Evolutionary conservation across 148 eudicot species (phyloP).

Genomic region (Heliosperma pusillum): DNA sequence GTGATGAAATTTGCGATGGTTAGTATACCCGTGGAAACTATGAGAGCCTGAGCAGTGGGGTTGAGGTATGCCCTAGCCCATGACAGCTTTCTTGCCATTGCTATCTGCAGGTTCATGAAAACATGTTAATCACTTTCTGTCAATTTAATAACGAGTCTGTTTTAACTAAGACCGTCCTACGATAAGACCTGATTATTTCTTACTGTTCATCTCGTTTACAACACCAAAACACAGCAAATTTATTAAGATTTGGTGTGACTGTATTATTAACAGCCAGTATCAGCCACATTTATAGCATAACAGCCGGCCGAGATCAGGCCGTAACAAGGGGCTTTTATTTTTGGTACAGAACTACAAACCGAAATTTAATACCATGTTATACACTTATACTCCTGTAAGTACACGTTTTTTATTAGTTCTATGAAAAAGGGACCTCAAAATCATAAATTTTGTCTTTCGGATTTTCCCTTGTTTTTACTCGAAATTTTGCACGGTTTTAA

Average conservation of each 20-base stretch:
- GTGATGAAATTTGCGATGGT: too few species aligned
- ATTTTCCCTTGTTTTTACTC: background rate
- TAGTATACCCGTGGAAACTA: conserved; percentile 81
- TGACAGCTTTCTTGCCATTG: conserved; percentile 81
- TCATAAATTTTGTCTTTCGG: background rate
- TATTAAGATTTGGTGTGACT: background rate
- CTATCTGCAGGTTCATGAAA: conserved; percentile 41
- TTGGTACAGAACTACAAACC: too few species aligned
- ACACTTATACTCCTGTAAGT: too few species aligned
- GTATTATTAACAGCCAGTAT: too few species aligned
- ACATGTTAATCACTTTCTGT: background rate
- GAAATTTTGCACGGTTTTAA: background rate
- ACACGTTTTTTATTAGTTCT: background rate
- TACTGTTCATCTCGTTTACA: too few species aligned
- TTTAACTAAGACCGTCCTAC: background rate
- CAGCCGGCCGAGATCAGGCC: too few species aligned
- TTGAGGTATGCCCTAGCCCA: conserved; percentile 93
- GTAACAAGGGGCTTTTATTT: too few species aligned
- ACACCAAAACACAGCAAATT: too few species aligned
- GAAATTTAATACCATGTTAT: too few species aligned
- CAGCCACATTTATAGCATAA: too few species aligned
- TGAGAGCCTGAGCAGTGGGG: conserved; percentile 89
- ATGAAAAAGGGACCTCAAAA: background rate
- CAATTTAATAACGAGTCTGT: background rate
- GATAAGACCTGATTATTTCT: too few species aligned